Percentiles rank a stretch among this genome's conserved stretches.
phyloP scores from a whole-genome alignment of 2,329 filamentous ascomycete species.

The Verticillium nubilum region DNA sequence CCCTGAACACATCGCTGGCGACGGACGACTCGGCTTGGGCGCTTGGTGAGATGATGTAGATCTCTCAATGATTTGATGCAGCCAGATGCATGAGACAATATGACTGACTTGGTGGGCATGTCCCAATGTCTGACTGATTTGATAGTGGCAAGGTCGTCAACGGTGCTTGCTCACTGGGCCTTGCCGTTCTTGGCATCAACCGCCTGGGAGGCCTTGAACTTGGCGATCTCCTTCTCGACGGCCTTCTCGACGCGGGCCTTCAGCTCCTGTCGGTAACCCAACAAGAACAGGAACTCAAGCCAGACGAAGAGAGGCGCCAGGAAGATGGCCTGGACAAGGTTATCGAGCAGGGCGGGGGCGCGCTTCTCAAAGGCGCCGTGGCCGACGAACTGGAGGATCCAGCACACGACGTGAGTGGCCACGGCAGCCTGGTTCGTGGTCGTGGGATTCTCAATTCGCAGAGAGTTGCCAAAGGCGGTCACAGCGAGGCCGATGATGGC shows the following conservation, averaged over 20 bases:
- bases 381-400: constrained; percentile 87
- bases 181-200: constrained; percentile 42
- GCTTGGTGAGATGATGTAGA: background rate
- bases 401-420: constrained; percentile 65
- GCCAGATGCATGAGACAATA: background rate
- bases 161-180: constrained; percentile 31
- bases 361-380: constrained; percentile 86
- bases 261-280: constrained; percentile 86
- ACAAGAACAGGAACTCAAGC: constrained; percentile 85
- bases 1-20: background rate
- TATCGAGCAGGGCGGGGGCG: constrained; percentile 85
- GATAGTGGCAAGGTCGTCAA: background rate
- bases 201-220: constrained; percentile 58
- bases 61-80: background rate
- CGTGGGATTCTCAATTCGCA: constrained; percentile 53
- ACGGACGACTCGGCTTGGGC: background rate
- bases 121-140: background rate
- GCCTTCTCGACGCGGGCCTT: constrained; percentile 73
- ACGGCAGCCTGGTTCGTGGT: constrained; percentile 53
- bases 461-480: constrained; percentile 70
- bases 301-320: constrained; percentile 95
- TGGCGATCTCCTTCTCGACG: constrained; percentile 71
- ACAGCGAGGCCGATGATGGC: constrained; percentile 70
- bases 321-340: constrained; percentile 85
- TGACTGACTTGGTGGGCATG: background rate